A percentile compares a stretch with the other conserved stretches of the same genome.
Conservation (phyloP, 208 protist genomes). For the Lotmaria passim region DNA sequence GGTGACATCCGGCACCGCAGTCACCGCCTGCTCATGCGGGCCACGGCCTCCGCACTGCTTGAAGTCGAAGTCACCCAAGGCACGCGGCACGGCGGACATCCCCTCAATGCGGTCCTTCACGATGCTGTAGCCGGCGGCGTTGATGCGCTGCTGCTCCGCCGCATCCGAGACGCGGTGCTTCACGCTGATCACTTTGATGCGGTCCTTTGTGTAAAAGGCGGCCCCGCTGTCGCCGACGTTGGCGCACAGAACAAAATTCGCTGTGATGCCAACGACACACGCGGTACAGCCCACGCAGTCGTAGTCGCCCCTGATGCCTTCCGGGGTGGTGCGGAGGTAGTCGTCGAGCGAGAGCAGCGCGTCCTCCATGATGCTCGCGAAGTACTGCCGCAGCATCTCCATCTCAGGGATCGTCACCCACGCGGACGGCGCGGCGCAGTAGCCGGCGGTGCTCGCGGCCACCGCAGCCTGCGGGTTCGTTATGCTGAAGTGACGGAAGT, state of each 20-base stretch:
- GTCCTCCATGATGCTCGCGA: constrained; percentile 77
- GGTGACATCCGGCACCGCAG: constrained; percentile 66
- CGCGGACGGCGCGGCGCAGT: constrained; percentile 20
- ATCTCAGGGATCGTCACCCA: constrained; percentile 48
- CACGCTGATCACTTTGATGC: constrained; percentile 55
- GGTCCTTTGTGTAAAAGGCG: constrained; percentile 55
- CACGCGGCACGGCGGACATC: constrained; percentile 75
- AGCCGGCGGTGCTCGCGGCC: constrained; percentile 1
- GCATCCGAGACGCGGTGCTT: constrained; percentile 66
- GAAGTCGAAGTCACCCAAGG: constrained; percentile 88
- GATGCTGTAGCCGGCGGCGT: constrained; percentile 66
- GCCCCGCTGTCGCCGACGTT: constrained; percentile 84
- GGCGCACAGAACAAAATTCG: constrained; percentile 79
- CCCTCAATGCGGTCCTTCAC: constrained; percentile 73
- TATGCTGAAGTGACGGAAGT: constrained; percentile 2
- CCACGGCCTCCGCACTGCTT: constrained; percentile 77
- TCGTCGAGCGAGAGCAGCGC: constrained; percentile 72
- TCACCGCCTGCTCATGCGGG: constrained; percentile 73
- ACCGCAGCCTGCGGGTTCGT: constrained; percentile 2
- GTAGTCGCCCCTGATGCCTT: constrained; percentile 73
- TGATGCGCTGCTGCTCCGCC: constrained; percentile 58
- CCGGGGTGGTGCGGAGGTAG: constrained; percentile 42
- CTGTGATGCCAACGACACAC: constrained; percentile 78
- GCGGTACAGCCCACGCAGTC: constrained; percentile 77
- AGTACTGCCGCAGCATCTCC: constrained; percentile 75